Evolutionary conservation across 2,329 filamentous ascomycete genomes (phyloP).

Genomic region (Cyphellophora europaea): DNA sequence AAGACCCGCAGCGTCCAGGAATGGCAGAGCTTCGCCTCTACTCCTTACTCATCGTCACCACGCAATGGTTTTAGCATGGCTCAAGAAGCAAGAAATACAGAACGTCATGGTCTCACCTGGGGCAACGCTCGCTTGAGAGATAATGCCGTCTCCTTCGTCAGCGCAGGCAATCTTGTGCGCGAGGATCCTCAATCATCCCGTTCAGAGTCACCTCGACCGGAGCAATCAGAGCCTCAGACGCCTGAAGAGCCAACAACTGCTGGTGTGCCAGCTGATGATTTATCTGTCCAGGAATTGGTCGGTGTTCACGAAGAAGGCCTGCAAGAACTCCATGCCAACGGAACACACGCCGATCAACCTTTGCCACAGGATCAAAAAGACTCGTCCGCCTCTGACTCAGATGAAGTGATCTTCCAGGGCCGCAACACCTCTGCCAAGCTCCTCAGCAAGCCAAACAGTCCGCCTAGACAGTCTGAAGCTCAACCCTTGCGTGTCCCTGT

Average conservation of each 20-base stretch:
- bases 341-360: neutral
- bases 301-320: neutral
- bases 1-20: no score
- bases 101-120: constrained; percentile 37
- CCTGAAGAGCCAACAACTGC: neutral
- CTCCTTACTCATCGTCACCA: constrained; percentile 1
- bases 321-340: neutral
- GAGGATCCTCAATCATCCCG: constrained; percentile 14
- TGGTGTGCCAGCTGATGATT: no score
- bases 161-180: constrained; percentile 42
- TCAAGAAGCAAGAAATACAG: constrained; percentile 51
- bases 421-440: no score
- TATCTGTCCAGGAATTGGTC: no score
- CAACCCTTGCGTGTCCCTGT: neutral
- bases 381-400: neutral
- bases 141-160: constrained; percentile 50
- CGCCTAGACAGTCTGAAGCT: neutral
- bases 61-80: constrained; percentile 35
- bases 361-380: neutral
- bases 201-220: no score
- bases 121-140: constrained; percentile 45
- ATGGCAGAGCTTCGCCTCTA: constrained; percentile 5
- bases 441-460: neutral
- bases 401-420: neutral
- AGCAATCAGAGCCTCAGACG: no score